These are phyloP conservation scores for Parafenestella ontariensis DNA, from an alignment of 2,329 filamentous ascomycete species.

Conservation along the genomic window DNA sequence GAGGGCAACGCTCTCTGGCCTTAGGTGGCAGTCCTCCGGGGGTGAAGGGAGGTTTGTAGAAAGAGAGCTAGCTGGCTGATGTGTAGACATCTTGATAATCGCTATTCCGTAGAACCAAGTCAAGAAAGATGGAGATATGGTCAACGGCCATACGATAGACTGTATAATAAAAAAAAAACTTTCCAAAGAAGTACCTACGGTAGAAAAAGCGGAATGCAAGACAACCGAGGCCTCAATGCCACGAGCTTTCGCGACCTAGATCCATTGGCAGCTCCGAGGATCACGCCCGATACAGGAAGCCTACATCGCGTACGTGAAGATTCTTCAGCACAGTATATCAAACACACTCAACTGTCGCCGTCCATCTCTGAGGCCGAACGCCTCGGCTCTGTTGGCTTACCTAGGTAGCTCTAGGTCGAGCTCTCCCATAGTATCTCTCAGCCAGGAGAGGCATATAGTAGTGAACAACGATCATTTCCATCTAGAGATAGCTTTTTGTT, in stretches of 20 bases:
- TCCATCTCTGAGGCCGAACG: slow-evolving; percentile 1
- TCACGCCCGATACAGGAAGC: not conserved
- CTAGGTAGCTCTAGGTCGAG: not conserved
- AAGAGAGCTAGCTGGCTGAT: not conserved
- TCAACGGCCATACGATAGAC: no score
- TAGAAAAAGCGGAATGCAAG: not conserved
- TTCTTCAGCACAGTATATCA: not conserved
- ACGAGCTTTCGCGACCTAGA: no score
- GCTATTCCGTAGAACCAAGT: no score
- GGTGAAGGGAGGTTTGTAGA: not conserved
- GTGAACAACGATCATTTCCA: no score
- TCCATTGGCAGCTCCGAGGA: no score
- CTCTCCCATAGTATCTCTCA: no score
- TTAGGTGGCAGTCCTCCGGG: slow-evolving; percentile 1
- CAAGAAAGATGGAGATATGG: no score
- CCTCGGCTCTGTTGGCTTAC: slow-evolving; percentile 1
- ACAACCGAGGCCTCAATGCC: not conserved
- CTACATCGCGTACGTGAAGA: no score
- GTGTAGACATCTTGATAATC: no score
- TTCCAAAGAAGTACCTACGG: no score
- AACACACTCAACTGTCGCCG: not conserved
- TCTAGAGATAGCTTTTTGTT: no score
- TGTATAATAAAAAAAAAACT: no score
- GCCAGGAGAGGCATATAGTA: not conserved
- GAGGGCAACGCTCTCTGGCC: not conserved